phyloP scores from a whole-genome alignment of 805 yeast species.

The Yamadazyma tumulicola region DNA sequence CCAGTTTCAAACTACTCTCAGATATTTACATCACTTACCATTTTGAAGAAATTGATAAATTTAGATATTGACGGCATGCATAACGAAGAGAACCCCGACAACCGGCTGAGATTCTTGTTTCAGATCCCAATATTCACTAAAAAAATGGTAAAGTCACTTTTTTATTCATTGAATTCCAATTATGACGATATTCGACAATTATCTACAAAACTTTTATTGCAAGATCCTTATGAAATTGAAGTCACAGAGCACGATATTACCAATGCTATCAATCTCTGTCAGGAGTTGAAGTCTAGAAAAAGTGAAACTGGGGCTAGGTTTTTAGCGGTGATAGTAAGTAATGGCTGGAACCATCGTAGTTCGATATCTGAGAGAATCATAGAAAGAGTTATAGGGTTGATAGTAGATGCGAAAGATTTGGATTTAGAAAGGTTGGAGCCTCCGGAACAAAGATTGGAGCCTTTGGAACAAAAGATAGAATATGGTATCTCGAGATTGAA shows the following conservation, averaged over 20 bases:
- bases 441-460: too few relatives aligned
- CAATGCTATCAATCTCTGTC: slow-evolving; percentile 18
- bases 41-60: slow-evolving; percentile 14
- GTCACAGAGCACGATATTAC: slow-evolving; percentile 2
- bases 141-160: slow-evolving; percentile 43
- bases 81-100: slow-evolving; percentile 1
- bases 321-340: slow-evolving; percentile 32
- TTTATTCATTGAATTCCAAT: slow-evolving; percentile 64
- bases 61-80: slow-evolving; percentile 9
- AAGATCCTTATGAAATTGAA: slow-evolving; percentile 29
- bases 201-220: slow-evolving; percentile 45
- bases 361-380: too few relatives aligned
- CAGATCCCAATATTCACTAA: slow-evolving; percentile 12
- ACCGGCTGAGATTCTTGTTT: slow-evolving; percentile 10
- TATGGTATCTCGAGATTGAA: too few relatives aligned
- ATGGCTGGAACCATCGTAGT: not conserved
- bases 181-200: slow-evolving; percentile 71
- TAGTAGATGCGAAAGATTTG: slow-evolving; percentile 3
- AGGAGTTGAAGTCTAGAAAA: slow-evolving; percentile 51
- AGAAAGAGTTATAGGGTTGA: not conserved
- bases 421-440: not conserved
- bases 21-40: slow-evolving; percentile 12
- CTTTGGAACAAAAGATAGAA: too few relatives aligned
- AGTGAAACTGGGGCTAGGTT: slow-evolving; percentile 80
- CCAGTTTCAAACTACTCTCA: slow-evolving; percentile 49